Evolutionary conservation across 176 grass and related monocot genomes (phyloP).

Genomic region (Saccharum spontaneum): DNA sequence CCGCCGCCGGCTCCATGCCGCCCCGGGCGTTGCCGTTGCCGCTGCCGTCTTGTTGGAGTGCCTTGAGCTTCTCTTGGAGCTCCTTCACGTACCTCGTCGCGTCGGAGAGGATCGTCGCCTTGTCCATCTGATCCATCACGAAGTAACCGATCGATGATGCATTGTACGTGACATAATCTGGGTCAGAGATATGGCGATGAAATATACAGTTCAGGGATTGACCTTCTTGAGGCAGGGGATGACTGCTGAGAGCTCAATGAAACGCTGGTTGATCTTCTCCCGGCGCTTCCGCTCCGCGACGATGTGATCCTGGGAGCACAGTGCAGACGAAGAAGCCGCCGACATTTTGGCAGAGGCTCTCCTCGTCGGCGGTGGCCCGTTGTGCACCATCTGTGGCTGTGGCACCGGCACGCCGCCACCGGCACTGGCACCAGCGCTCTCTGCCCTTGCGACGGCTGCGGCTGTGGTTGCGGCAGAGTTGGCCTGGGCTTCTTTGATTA

Average conservation of each 20-base stretch:
- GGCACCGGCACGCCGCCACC: not conserved
- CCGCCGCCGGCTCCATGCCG: constrained; percentile 19
- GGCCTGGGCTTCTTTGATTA: constrained; percentile 14
- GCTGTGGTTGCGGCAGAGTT: not conserved
- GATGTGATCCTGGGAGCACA: constrained; percentile 48
- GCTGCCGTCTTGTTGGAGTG: constrained; percentile 13
- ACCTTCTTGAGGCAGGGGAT: constrained; percentile 84
- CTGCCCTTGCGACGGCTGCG: not conserved
- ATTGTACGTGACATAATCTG: not conserved
- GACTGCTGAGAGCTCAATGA: constrained; percentile 67
- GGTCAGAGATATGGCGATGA: not conserved
- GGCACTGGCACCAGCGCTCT: not conserved
- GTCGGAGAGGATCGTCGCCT: constrained; percentile 72
- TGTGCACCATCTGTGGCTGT: not conserved
- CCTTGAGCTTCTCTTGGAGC: constrained; percentile 59
- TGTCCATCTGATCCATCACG: constrained; percentile 45
- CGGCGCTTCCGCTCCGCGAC: constrained; percentile 66
- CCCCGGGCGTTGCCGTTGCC: not conserved
- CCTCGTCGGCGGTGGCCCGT: not conserved
- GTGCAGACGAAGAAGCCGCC: not conserved
- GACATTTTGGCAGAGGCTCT: not conserved
- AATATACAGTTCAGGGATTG: not conserved
- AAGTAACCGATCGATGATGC: not conserved
- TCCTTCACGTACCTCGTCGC: constrained; percentile 71
- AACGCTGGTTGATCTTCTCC: constrained; percentile 78